Percentiles rank a stretch among this genome's conserved stretches.
Evolutionary conservation across 768 basidiomycete species (phyloP).

Genomic region (Russula virescens): DNA sequence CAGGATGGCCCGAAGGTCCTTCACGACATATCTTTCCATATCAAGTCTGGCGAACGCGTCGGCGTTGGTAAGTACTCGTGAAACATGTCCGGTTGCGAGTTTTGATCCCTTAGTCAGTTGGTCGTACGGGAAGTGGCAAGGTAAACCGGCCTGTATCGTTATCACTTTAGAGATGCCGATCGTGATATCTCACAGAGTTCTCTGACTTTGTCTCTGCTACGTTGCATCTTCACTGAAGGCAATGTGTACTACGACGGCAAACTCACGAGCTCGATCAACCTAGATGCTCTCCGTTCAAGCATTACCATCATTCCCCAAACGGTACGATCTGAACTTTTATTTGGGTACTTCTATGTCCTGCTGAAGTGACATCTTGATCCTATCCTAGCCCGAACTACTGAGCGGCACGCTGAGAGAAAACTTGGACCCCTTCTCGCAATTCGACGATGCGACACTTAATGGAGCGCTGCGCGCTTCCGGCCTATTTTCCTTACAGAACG

Average conservation of each 20-base stretch:
- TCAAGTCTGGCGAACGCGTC: constrained; percentile 52
- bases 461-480: constrained; percentile 46
- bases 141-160: constrained; percentile 23
- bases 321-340: too few species aligned
- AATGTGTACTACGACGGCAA: constrained; percentile 47
- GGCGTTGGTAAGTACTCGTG: constrained; percentile 40
- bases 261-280: constrained; percentile 42
- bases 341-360: too few species aligned
- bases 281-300: constrained; percentile 46
- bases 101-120: constrained; percentile 35
- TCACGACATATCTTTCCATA: constrained; percentile 44
- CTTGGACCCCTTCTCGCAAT: constrained; percentile 53
- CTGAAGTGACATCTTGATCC: too few species aligned
- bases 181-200: constrained; percentile 34
- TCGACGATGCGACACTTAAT: constrained; percentile 49
- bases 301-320: constrained; percentile 58
- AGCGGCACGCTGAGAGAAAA: constrained; percentile 53
- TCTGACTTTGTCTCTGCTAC: constrained; percentile 47
- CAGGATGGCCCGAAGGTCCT: constrained; percentile 53
- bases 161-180: not conserved
- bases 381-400: constrained; percentile 41
- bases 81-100: not conserved
- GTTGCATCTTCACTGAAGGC: constrained; percentile 50
- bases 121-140: constrained; percentile 55
- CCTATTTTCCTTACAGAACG: constrained; percentile 37